phyloP scores from a whole-genome alignment of 108 stramenopile genomes.

The Seminavis robusta region DNA sequence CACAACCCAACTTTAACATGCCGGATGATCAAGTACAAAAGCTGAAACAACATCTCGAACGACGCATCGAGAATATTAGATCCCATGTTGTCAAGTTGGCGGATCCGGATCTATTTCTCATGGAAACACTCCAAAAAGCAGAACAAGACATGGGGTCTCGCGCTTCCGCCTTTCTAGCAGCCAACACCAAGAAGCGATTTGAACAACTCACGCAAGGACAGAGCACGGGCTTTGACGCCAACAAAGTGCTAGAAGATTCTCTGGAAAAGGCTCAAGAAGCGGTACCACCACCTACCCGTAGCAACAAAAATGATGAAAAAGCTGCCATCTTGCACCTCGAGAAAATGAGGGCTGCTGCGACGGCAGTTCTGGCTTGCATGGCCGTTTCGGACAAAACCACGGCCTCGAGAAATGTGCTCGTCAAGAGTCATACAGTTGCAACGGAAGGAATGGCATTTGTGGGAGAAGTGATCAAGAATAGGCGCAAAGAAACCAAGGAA shows the following conservation, averaged over 20 bases:
- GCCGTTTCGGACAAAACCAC: conserved; percentile 23
- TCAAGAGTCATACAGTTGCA: conserved; percentile 28
- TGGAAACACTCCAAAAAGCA: conserved; percentile 44
- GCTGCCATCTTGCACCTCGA: conserved; percentile 44
- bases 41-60: conserved; percentile 51
- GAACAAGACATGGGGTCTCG: conserved; percentile 28
- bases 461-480: conserved; percentile 19
- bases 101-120: conserved; percentile 62
- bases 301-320: conserved; percentile 15
- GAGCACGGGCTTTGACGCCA: conserved; percentile 9
- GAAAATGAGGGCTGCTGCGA: conserved; percentile 43
- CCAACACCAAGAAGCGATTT: conserved; percentile 15
- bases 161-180: conserved; percentile 20
- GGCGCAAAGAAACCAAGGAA: conserved; percentile 16
- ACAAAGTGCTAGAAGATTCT: conserved; percentile 12
- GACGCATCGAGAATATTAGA: conserved; percentile 61
- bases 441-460: conserved; percentile 38
- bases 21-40: conserved; percentile 35
- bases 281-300: conserved; percentile 46
- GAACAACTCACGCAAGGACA: conserved; percentile 12
- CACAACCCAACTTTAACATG: neutral
- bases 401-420: conserved; percentile 21
- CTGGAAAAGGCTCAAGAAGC: conserved; percentile 39
- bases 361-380: conserved; percentile 28
- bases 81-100: conserved; percentile 62